Conservation (phyloP, 1,284 basidiomycete species). For the Irpex rosettiformis region DNA sequence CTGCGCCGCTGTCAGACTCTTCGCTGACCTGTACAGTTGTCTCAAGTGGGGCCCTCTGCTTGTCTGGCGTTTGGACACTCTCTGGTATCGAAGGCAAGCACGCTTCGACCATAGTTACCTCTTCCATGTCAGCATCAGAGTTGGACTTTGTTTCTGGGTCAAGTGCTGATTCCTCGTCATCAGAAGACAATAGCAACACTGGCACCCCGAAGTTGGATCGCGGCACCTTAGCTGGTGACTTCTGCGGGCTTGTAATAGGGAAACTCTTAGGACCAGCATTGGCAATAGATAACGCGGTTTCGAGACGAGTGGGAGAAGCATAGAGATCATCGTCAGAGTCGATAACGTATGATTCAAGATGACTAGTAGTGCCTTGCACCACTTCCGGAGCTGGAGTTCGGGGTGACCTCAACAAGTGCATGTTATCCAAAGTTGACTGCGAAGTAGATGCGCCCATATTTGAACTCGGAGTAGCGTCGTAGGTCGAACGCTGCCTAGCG, state of each 20-base stretch:
- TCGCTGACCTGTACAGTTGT: not conserved
- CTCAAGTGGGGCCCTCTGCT: not conserved
- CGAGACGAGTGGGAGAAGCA: constrained; percentile 51
- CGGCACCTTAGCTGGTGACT: not conserved
- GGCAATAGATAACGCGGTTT: constrained; percentile 62
- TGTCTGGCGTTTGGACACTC: not conserved
- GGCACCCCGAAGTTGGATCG: constrained; percentile 19
- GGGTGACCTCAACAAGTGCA: not conserved
- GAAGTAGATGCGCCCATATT: constrained; percentile 22
- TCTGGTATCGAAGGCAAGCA: not conserved
- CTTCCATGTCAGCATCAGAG: constrained; percentile 35
- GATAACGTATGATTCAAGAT: not conserved
- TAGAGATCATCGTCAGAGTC: constrained; percentile 38
- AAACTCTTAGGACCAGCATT: constrained; percentile 41
- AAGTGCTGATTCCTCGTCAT: not conserved
- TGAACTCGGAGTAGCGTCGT: constrained; percentile 9
- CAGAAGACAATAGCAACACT: constrained; percentile 18
- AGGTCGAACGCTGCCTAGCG: constrained; percentile 1
- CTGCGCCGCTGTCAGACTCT: not conserved
- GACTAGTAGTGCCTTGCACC: not conserved
- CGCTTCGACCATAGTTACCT: constrained; percentile 16
- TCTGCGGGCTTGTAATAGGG: not conserved
- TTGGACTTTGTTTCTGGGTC: constrained; percentile 4
- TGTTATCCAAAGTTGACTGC: not conserved
- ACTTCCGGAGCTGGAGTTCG: not conserved